phyloP scores from a whole-genome alignment of 345 rosid species.

The Eutrema yunnanense region DNA sequence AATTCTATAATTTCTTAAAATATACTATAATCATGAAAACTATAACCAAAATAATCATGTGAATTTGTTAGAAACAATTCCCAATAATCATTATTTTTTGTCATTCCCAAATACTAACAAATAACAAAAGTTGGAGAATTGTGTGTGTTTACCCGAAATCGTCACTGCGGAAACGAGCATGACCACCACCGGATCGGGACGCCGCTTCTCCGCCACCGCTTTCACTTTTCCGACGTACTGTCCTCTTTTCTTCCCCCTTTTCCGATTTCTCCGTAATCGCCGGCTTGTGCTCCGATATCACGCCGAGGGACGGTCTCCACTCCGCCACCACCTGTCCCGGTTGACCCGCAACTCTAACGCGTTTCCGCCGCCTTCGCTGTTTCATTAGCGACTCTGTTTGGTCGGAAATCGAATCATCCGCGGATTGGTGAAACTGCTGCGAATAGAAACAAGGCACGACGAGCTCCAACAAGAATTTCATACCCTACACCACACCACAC shows the following conservation, averaged over 20 bases:
- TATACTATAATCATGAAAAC: background rate
- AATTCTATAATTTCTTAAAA: background rate
- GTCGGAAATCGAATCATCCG: constrained; percentile 10
- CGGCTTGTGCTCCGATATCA: constrained; percentile 55
- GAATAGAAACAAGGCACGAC: constrained; percentile 47
- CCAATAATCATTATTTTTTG: background rate
- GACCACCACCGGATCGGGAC: constrained; percentile 26
- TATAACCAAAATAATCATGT: background rate
- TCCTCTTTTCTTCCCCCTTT: constrained; percentile 14
- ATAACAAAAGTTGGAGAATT: background rate
- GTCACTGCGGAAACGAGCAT: constrained; percentile 27
- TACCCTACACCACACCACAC: constrained; percentile 16
- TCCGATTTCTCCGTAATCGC: constrained; percentile 17
- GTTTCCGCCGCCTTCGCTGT: constrained; percentile 27
- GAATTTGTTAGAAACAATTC: background rate
- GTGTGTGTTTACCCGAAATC: constrained; percentile 33
- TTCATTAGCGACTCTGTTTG: constrained; percentile 28
- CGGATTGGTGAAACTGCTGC: constrained; percentile 13
- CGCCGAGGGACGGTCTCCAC: constrained; percentile 59
- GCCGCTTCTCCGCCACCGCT: background rate
- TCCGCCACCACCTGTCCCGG: constrained; percentile 22
- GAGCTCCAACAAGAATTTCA: constrained; percentile 49
- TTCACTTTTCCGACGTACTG: constrained; percentile 30
- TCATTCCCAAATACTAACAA: background rate
- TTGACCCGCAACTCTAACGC: constrained; percentile 26